These are phyloP conservation scores for Cladophialophora immunda DNA, from an alignment of 2,329 filamentous ascomycete species.

Conservation along the genomic window DNA sequence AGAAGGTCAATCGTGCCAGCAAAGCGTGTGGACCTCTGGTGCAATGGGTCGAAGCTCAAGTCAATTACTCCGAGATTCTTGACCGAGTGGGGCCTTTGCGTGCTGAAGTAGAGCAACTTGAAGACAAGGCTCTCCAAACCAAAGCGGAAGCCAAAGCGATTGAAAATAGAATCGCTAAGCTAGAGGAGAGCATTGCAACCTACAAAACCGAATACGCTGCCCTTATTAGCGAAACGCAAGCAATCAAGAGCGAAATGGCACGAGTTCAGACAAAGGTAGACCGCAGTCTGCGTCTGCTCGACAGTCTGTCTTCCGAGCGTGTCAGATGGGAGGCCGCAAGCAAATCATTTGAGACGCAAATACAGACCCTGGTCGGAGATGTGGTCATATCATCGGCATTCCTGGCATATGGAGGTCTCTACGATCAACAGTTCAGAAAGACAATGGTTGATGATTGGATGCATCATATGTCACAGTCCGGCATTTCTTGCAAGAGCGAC, in stretches of 20 bases:
- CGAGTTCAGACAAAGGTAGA: constrained; percentile 98
- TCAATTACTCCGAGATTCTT: constrained; percentile 96
- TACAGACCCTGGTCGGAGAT: constrained; percentile 93
- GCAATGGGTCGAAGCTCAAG: constrained; percentile 96
- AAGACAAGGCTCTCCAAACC: constrained; percentile 88
- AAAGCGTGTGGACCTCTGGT: constrained; percentile 97
- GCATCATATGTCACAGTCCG: constrained; percentile 90
- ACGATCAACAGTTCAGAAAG: constrained; percentile 97
- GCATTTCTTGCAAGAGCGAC: constrained; percentile 88
- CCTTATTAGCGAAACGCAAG: constrained; percentile 94
- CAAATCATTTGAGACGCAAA: constrained; percentile 97
- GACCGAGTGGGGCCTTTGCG: constrained; percentile 92
- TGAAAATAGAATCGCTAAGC: constrained; percentile 80
- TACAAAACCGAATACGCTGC: constrained; percentile 97
- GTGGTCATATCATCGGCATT: constrained; percentile 96
- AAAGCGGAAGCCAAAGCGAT: constrained; percentile 93
- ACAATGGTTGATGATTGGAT: constrained; percentile 98
- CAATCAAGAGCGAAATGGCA: constrained; percentile 96
- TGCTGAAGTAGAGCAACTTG: constrained; percentile 85
- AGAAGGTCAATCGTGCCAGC: constrained; percentile 93
- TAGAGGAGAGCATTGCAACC: constrained; percentile 89
- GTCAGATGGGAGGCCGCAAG: constrained; percentile 95
- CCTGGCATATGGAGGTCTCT: constrained; percentile 94
- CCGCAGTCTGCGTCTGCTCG: constrained; percentile 89
- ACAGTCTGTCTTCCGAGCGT: constrained; percentile 93